Base-by-base conservation (phyloP, 192 early-diverging fungal species). In the Backusella macrospora region DNA sequence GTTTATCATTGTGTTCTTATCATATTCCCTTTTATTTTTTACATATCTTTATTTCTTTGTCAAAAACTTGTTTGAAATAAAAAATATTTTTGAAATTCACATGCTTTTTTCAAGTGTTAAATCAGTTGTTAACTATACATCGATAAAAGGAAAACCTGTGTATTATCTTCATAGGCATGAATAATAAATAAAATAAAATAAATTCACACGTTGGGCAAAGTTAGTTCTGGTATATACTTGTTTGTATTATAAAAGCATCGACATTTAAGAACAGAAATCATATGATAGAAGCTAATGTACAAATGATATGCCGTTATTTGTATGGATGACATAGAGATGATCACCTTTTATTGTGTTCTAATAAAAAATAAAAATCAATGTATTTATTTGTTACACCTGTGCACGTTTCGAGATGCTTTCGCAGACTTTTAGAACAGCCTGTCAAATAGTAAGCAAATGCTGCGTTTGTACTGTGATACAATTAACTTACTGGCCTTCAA, bases 61-160 rank as follows among this genome's bases (percentile, higher is more conserved):
- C 52, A 55, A 23, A 10, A 21, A 23, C 18, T 34, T 34, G 29
- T 34, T 34, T 34, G 29, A 2, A 59, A 59, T 59, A 59, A 59
- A 59, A 55, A 3, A 52, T 59, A 23, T 59, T 23, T 59, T 23
- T 59, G 3, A 59, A 59, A 59, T 59, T 59, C 52, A 59, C 52
- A 59, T 59, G 52, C 23, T 26, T 59, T 26, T 59, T 21, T 49
- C n/a, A 18, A 49, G 42, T 43, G 4, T 43, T 34, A 34, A 34
- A 43, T 43, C 10, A 9, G 42, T 43, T 43, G 1, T 43, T 43
- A 9, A 10, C 10, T 43, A 4, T 43, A 5, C 10, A 9, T 43
- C 10, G 6, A 16, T 48, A 14, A 10, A 52, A 52, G 10, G 49
- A 8, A 52, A 0, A 21, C 18, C 8, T 23, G 4, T 18, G 7